Evolutionary conservation across 495 filamentous ascomycete genomes (phyloP).

Genomic region (Parathielavia hyrcaniae): DNA sequence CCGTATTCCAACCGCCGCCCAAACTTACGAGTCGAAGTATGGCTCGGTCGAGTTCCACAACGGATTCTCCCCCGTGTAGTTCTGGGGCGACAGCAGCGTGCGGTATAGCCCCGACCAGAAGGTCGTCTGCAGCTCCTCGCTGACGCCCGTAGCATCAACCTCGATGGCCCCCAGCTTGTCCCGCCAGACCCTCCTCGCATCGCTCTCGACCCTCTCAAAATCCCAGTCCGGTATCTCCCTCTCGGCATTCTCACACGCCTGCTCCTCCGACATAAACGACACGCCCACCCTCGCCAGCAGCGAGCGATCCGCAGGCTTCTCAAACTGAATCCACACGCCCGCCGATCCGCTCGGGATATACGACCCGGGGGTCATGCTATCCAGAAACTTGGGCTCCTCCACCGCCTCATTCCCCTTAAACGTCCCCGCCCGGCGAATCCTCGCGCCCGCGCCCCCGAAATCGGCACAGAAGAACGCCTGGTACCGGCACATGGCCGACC

Average conservation of each 20-base stretch:
- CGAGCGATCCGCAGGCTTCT: constrained; percentile 36
- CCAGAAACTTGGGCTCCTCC: constrained; percentile 45
- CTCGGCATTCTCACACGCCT: constrained; percentile 61
- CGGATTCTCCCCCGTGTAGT: constrained; percentile 70
- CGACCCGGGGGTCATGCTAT: constrained; percentile 35
- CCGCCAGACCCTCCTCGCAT: constrained; percentile 52
- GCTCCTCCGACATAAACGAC: constrained; percentile 57
- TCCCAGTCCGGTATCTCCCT: constrained; percentile 55
- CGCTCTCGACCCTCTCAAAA: constrained; percentile 50
- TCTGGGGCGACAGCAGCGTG: constrained; percentile 60
- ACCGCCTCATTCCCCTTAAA: constrained; percentile 43
- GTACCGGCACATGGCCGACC: constrained; percentile 58
- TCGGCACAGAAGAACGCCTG: constrained; percentile 58
- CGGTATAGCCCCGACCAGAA: constrained; percentile 68
- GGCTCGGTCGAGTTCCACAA: constrained; percentile 64
- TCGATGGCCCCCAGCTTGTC: constrained; percentile 53
- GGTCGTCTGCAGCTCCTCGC: constrained; percentile 49
- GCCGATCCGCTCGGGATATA: constrained; percentile 50
- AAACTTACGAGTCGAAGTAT: constrained; percentile 60
- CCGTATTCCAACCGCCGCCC: constrained; percentile 34
- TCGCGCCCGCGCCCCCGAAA: constrained; percentile 60
- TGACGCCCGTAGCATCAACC: constrained; percentile 50
- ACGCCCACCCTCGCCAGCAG: constrained; percentile 57
- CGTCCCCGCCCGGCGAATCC: constrained; percentile 51
- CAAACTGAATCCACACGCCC: constrained; percentile 58